Base-by-base conservation (phyloP, 202 grass and related monocot genomes). In the Hordeum pubiflorum region DNA sequence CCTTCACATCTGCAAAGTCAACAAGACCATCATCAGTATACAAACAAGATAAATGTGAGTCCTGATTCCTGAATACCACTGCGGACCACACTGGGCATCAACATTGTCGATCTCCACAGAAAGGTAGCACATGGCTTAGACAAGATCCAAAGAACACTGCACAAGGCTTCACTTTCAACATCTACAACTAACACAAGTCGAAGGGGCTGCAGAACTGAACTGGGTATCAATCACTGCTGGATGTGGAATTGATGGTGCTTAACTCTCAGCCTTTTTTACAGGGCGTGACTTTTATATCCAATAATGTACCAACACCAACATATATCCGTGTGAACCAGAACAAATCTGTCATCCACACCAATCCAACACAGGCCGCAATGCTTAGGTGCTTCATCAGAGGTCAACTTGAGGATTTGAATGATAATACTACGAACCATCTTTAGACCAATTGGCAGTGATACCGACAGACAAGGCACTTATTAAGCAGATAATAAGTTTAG, bases 1-100 rank as follows among this genome's bases (percentile, higher is more conserved):
- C 92, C 83, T 99, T 99, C 54, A 99, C 96, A 79, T 99, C 96
- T 99, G 96, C 77, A 93, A 88, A 82, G 82, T 74, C 73, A 76
- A 75, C 32, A 83, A 69, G 50, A 68, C 52, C 15, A 67, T 27
- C 9, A n/a, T 89, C 7, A 89, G 52, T 63, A 79, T 61, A 41
- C 21, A 71, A 74, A 22, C 33, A 86, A 75, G 11, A 79, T 63
- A 62, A 58, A 17, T 61, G 60, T 41, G 20, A 33, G 55, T 55
- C 83, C 74, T 69, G 79, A 83, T 84, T 79, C 83, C 79, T 69
- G 79, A 83, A 75, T 60, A 86, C 69, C 79, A 89, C 2, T 26
- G 60, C 29, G 5, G 67, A 82, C 83, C 79, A 74, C 74, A 79
- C 55, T 83, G 79, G 79, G 68, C 75, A 86, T 79, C 79, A 86